Evolutionary conservation across 1,284 basidiomycete species (phyloP), one percentile per base, ranked within the genome.

Genomic region (Inonotus hispidus): DNA sequence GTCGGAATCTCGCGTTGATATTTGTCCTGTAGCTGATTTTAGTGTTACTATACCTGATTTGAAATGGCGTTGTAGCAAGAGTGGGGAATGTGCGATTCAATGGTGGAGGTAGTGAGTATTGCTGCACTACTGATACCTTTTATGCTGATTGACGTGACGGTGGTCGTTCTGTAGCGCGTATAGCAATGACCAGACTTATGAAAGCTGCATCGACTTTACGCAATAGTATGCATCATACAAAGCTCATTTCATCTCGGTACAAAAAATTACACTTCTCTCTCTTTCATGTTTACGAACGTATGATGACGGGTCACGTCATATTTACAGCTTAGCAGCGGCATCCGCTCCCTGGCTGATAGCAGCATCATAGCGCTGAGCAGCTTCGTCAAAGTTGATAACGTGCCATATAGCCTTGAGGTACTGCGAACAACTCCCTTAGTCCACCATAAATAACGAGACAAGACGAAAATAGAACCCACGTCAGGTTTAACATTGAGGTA

Each of bases 311-410:
- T 46, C 45, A n/a, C 3, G 21, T 46, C 32, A 16, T 21, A 38
- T 29, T 56, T 56, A 56, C 8, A 56, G 55, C 27, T 45, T 56
- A 21, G 60, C 32, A 32, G 32, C 62, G 4, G 62, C 62, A 27
- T 63, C 62, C 14, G 29, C 47, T 35, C 59, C 56, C 37, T 54
- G 27, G 38, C 29, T 50, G 23, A 62, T 43, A 38, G 76, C 85
- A 68, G 87, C 87, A 53, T 72, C 62, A 71, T 77, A 83, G 67
- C 88, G 84, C 68, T 77, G 78, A 76, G 90, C 86, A 19, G 89
- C 90, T 75, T 92, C 90, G 47, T 87, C 80, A 67, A 87, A 92
- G 80, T 92, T 87, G 76, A 92, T 86, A 64, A 92, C 90, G 68
- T 80, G 80, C 90, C 90, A 92, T 71, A 92, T 91, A 6, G 89